Base-by-base conservation (phyloP, 331 rosid genomes). In the Quercus tomentella region DNA sequence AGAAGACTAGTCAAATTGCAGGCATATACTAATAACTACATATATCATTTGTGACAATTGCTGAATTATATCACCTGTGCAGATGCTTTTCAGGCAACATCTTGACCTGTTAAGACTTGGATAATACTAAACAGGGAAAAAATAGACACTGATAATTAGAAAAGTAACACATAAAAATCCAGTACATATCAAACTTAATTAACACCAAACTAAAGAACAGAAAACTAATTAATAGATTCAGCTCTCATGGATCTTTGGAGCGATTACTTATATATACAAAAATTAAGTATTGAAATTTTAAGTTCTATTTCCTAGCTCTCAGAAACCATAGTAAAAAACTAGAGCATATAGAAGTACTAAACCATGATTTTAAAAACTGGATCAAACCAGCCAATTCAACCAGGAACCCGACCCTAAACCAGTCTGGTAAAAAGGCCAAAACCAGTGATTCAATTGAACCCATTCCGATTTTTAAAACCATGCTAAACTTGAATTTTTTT, bases 91-190 rank as follows among this genome's bases (percentile, higher is more conserved):
- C 88, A 79, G 87, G 93, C 99, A 96, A 84, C 99, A 96, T 88
- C 98, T 90, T 78, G 99, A 96, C 77, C 99, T 89, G 77, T 96
- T 96, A 79, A 96, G 98, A 87, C 99, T 96, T 78, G 99, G 99
- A 87, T 96, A 96, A 85, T 85, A 90, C 99, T 96, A 76, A 80
- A 87, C 73, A 57, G 33, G 20, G 43, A 55, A 63, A 58, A 77
- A 57, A 43, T 78, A 28, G 49, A 79, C 83, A 76, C 28, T 68
- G 56, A 54, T 61, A 43, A 81, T 86, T 78, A 84, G 83, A 81
- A 80, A 83, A 65, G 84, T 2, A 67, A 74, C 37, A 75, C 18
- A 15, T 4, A 76, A 23, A 6, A 45, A 30, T 77, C 22, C 52
- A 62, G 37, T 23, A 16, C 57, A 77, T 71, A 49, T 14, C 68